A percentile compares a stretch with the other conserved stretches of the same genome.
These are phyloP conservation scores for Hericium erinaceus DNA, from an alignment of 768 basidiomycete species.

Conservation along the genomic window DNA sequence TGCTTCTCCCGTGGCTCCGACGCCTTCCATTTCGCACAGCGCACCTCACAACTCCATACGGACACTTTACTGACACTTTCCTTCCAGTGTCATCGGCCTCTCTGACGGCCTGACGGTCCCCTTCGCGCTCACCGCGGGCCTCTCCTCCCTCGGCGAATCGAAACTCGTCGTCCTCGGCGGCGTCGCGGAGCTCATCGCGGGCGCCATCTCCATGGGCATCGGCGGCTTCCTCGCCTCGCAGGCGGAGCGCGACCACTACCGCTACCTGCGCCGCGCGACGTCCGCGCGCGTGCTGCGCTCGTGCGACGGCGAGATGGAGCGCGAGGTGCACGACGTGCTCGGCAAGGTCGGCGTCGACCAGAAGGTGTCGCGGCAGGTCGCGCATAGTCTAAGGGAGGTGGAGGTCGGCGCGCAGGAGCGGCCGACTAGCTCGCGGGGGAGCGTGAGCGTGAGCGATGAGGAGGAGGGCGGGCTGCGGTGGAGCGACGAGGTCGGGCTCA, in stretches of 20 bases:
- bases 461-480: constrained; percentile 57
- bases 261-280: constrained; percentile 68
- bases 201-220: constrained; percentile 96
- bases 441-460: constrained; percentile 28
- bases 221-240: constrained; percentile 97
- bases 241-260: constrained; percentile 92
- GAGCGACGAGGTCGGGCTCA: constrained; percentile 77
- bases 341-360: constrained; percentile 88
- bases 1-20: background rate
- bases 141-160: constrained; percentile 83
- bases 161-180: constrained; percentile 91
- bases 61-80: background rate
- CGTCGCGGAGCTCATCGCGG: constrained; percentile 91
- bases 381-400: constrained; percentile 59
- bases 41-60: background rate
- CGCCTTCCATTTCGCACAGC: background rate
- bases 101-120: constrained; percentile 88
- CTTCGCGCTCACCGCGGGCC: constrained; percentile 83
- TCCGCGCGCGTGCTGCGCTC: constrained; percentile 76
- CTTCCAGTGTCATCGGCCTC: constrained; percentile 71
- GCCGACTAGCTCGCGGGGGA: background rate
- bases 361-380: constrained; percentile 67
- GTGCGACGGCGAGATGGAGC: constrained; percentile 93
- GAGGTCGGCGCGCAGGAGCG: constrained; percentile 31
- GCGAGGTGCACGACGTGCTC: constrained; percentile 84